Evolutionary conservation across 192 early-diverging fungal species (phyloP), one percentile per base, ranked within the genome.

Genomic region (Coemansia sp.): DNA sequence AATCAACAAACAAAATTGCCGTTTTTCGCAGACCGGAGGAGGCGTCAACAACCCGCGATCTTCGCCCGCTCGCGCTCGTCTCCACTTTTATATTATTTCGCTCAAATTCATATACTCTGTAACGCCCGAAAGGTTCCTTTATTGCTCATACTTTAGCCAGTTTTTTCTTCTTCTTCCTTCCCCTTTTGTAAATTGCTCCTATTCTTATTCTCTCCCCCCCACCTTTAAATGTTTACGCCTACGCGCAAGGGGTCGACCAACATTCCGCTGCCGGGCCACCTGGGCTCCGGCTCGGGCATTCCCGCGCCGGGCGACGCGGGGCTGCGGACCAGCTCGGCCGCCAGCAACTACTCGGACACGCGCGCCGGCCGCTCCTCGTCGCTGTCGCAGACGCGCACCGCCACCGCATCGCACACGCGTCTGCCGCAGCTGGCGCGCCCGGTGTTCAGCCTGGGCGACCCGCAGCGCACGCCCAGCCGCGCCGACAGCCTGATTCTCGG

Each of bases 321-420:
- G 0, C 15, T 42, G 42, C 53, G 65, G 30, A n/a, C 47, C 3
- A 40, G 42, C 39, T 55, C 52, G 4, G 39, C 46, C 14, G 31
- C 45, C 30, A 40, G 52, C 34, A 42, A 55, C 35, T 26, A 34
- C 9, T 66, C 63, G 0, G 70, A 73, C 27, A 59, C 60, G 15
- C 71, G 64, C 45, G 51, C 51, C 3, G 55, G 50, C 0, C 70
- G 70, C 39, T 67, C 64, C n/a, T 67, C 70, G 47, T 74, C 70
- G 34, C 64, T 74, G 30, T 62, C 70, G 1, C 7, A 21, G n/a
- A 47, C 17, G 27, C 70, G 63, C 17, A 34, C 70, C 2, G 52
- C 15, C 28, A 66, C 63, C 35, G 51, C 70, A 2, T 39, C 43
- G 3, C 45, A 28, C 0, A 20, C 41, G 27, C 26, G 34, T 21